These are phyloP conservation scores for Eucalyptus regnans DNA, from an alignment of 345 rosid species.

Conservation along the genomic window DNA sequence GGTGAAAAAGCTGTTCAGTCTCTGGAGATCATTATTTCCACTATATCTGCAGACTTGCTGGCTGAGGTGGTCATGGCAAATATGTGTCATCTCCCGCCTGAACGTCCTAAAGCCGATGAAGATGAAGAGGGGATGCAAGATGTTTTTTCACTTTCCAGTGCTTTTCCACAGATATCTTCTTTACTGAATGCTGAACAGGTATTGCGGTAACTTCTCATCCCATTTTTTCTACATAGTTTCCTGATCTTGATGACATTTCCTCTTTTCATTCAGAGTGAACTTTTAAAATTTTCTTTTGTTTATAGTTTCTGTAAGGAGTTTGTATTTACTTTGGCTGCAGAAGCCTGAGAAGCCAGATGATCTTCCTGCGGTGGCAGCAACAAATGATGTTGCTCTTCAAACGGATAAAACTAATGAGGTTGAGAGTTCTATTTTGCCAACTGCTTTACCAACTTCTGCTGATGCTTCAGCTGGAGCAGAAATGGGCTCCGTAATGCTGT, in stretches of 20 bases:
- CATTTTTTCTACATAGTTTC: not conserved
- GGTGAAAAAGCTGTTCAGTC: conserved; percentile 86
- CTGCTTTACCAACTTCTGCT: conserved; percentile 34
- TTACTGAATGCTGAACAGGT: conserved; percentile 20
- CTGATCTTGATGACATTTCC: not conserved
- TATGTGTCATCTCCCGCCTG: conserved; percentile 63
- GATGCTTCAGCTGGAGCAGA: conserved; percentile 28
- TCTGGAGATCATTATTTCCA: conserved; percentile 86
- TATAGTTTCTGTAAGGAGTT: not conserved
- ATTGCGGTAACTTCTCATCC: not conserved
- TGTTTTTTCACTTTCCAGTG: conserved; percentile 67
- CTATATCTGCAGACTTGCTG: conserved; percentile 86
- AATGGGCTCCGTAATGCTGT: conserved; percentile 9
- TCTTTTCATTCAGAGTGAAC: not conserved
- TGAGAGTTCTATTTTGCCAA: conserved; percentile 28
- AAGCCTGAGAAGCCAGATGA: conserved; percentile 37
- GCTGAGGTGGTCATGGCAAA: conserved; percentile 97
- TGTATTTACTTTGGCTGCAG: conserved; percentile 6
- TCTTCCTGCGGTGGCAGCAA: conserved; percentile 1
- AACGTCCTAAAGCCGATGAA: conserved; percentile 34
- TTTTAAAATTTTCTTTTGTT: not conserved
- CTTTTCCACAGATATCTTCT: conserved; percentile 69
- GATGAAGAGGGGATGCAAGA: conserved; percentile 38
- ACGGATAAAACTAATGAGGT: conserved; percentile 19
- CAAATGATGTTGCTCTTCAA: conserved; percentile 6